Evolutionary conservation across 1,284 basidiomycete species (phyloP).

Genomic region (Moniliella sp.): DNA sequence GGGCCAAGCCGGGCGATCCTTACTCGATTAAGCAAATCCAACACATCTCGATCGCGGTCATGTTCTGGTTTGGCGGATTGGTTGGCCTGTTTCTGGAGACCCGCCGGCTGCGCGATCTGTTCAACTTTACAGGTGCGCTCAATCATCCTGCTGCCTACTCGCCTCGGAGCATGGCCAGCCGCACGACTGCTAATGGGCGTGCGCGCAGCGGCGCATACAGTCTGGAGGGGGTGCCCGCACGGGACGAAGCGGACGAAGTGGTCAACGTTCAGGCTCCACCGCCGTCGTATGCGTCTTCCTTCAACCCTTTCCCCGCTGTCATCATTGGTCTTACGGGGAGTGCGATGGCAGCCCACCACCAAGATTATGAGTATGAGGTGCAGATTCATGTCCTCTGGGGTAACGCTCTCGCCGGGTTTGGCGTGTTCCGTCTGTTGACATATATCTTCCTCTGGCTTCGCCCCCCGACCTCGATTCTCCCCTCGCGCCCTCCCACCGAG

Average conservation of each 20-base stretch:
- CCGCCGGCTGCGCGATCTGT: conserved; percentile 31
- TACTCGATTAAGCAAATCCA: conserved; percentile 81
- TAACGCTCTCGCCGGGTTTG: conserved; percentile 60
- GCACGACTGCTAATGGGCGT: too few species aligned
- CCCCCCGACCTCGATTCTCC: conserved; percentile 42
- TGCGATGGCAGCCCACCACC: conserved; percentile 84
- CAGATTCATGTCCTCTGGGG: conserved; percentile 74
- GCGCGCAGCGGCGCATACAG: too few species aligned
- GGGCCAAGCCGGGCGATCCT: conserved; percentile 55
- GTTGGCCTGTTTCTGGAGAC: conserved; percentile 76
- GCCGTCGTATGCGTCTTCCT: conserved; percentile 47
- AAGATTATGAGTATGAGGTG: conserved; percentile 66
- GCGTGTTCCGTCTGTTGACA: conserved; percentile 56
- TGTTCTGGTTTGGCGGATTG: conserved; percentile 87
- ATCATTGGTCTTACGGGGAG: conserved; percentile 78
- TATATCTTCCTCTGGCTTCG: conserved; percentile 83
- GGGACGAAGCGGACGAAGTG: conserved; percentile 5
- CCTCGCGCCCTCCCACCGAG: conserved; percentile 83
- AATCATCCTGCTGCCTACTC: conserved; percentile 5
- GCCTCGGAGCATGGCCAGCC: conserved; percentile 4
- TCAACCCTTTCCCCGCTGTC: conserved; percentile 62
- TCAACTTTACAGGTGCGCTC: conserved; percentile 12
- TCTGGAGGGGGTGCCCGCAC: conserved; percentile 4
- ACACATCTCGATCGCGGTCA: conserved; percentile 76
- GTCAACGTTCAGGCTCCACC: conserved; percentile 13